Percentiles rank a stretch among this genome's conserved stretches.
These are phyloP conservation scores for Colletotrichum simmondsii DNA, from an alignment of 2,329 filamentous ascomycete species.

Conservation along the genomic window DNA sequence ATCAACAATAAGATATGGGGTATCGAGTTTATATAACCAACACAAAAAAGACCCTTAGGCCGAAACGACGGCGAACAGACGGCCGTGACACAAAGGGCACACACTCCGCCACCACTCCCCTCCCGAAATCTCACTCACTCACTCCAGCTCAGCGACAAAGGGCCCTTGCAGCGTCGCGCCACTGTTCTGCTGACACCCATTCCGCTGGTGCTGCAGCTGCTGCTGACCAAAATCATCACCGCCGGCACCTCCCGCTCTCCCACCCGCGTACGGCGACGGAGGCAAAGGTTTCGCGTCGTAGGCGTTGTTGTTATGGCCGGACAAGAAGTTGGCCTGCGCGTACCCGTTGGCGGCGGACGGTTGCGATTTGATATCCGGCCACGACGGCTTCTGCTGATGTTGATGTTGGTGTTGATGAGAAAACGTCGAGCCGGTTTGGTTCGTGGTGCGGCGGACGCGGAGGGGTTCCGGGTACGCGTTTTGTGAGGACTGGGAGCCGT, in stretches of 20 bases:
- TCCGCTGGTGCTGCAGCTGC: neutral
- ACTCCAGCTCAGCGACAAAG: constrained; percentile 26
- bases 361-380: constrained; percentile 15
- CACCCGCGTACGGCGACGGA: neutral
- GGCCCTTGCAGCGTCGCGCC: constrained; percentile 5
- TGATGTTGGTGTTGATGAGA: neutral
- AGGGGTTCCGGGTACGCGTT: constrained; percentile 23
- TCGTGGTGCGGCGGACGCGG: constrained; percentile 13
- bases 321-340: neutral
- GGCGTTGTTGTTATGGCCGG: neutral
- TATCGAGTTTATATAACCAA: neutral
- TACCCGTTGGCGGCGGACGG: neutral
- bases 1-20: neutral
- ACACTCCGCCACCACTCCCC: neutral
- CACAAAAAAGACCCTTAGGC: neutral
- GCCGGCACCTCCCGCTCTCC: neutral
- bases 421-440: neutral
- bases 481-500: neutral
- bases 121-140: neutral
- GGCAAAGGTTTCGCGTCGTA: constrained; percentile 9
- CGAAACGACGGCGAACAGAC: neutral
- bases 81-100: neutral
- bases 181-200: constrained; percentile 1
- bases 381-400: constrained; percentile 1
- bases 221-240: neutral